A percentile compares a stretch with the other conserved stretches of the same genome.
Evolutionary conservation across 2,329 filamentous ascomycete species (phyloP).

Genomic region (Thielaviopsis cerberus): DNA sequence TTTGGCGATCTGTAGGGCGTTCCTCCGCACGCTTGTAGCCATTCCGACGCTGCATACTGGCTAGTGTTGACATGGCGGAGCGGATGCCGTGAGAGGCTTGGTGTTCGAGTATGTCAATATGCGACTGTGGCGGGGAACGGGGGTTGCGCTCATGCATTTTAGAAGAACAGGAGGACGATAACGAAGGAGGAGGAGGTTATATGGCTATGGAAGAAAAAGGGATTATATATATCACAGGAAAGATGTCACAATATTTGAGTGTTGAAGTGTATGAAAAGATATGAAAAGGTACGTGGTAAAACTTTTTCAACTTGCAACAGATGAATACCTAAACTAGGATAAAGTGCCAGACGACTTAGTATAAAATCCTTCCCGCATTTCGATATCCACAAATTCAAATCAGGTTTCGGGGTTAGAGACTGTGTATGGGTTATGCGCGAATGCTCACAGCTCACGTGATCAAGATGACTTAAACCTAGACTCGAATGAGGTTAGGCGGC

Average conservation of each 20-base stretch:
- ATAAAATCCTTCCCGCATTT: background rate
- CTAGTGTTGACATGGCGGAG: background rate
- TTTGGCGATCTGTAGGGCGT: background rate
- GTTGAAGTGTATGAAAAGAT: background rate
- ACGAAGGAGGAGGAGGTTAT: background rate
- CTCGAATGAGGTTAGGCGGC: background rate
- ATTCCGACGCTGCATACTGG: background rate
- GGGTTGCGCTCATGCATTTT: background rate
- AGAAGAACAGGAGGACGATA: background rate
- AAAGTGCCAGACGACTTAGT: background rate
- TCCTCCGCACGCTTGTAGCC: background rate
- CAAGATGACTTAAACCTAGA: background rate
- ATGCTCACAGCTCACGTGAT: background rate
- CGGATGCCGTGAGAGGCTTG: background rate
- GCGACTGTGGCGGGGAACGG: background rate
- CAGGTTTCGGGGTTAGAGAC: background rate
- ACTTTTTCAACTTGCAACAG: background rate
- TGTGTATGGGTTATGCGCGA: background rate
- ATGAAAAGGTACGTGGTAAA: background rate
- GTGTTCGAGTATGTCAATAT: background rate
- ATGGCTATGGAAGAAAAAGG: background rate
- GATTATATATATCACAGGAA: background rate
- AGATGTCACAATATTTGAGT: too few species aligned
- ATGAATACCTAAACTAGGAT: background rate
- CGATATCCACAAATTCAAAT: background rate